These are phyloP conservation scores for Saccharomyces pastorianus DNA, from an alignment of 1,139 yeast genomes.

Conservation along the genomic window DNA sequence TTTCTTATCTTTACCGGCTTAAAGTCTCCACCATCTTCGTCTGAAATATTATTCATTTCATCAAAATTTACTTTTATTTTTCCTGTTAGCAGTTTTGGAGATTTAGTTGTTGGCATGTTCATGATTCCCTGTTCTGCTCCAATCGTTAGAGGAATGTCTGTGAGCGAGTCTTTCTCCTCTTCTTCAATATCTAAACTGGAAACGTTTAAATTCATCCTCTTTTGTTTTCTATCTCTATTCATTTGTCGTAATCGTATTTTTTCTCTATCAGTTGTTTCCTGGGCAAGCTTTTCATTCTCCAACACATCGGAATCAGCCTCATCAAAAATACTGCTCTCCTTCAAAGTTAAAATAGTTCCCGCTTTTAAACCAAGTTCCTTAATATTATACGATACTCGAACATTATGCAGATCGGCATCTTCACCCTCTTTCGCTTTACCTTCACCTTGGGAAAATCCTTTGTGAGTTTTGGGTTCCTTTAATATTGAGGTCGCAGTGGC, in stretches of 20 bases:
- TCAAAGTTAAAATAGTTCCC: constrained; percentile 54
- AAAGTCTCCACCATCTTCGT: constrained; percentile 23
- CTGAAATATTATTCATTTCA: constrained; percentile 16
- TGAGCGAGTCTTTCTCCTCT: constrained; percentile 27
- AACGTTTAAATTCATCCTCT: constrained; percentile 11
- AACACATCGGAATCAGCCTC: constrained; percentile 32
- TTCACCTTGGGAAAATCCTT: too few species aligned
- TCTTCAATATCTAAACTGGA: constrained; percentile 41
- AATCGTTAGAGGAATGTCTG: constrained; percentile 11
- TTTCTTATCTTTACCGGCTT: constrained; percentile 28
- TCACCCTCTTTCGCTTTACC: constrained; percentile 21
- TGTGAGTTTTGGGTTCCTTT: too few species aligned
- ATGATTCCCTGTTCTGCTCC: constrained; percentile 10
- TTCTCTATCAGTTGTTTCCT: constrained; percentile 16
- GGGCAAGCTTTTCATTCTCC: constrained; percentile 15
- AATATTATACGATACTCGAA: constrained; percentile 15
- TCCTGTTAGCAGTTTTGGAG: constrained; percentile 3
- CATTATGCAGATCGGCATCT: constrained; percentile 30
- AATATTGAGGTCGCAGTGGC: constrained; percentile 1
- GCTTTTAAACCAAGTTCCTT: constrained; percentile 12
- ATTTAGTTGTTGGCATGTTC: background rate
- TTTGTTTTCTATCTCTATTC: constrained; percentile 21
- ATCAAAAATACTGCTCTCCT: constrained; percentile 49
- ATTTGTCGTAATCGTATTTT: constrained; percentile 19
- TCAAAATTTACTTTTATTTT: constrained; percentile 16